Evolutionary conservation across 306 rosid species (phyloP).

Genomic region (Trifolium pratense): DNA sequence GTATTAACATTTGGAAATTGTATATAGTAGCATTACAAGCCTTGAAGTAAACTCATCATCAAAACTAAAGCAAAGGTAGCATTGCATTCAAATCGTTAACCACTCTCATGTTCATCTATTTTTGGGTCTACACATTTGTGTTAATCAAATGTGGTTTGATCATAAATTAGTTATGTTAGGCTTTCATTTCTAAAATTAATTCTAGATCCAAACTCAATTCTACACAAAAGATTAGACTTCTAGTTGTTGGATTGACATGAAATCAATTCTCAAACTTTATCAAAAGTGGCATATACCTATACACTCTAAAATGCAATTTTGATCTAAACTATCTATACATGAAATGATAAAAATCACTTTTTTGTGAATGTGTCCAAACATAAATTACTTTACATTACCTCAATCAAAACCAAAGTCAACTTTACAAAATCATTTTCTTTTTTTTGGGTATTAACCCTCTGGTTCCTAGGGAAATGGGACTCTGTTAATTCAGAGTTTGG

Average conservation of each 20-base stretch:
- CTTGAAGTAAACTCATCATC: not conserved
- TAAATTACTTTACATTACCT: not conserved
- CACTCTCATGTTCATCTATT: not conserved
- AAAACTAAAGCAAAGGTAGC: constrained; percentile 14
- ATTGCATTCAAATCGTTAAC: not conserved
- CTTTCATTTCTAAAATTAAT: not conserved
- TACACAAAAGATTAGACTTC: not conserved
- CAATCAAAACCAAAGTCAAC: not conserved
- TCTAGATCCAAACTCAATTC: not conserved
- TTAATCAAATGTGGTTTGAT: not conserved
- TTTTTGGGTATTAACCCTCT: no score
- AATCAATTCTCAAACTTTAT: not conserved
- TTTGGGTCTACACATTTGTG: not conserved
- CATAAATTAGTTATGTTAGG: not conserved
- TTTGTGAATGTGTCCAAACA: not conserved
- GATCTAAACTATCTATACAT: not conserved
- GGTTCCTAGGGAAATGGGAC: no score
- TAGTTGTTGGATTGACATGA: not conserved
- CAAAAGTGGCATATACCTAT: not conserved
- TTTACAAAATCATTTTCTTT: not conserved
- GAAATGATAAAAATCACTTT: not conserved
- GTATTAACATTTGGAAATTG: not conserved
- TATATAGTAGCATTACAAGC: not conserved
- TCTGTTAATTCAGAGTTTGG: no score
- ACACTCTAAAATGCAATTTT: not conserved